Evolutionary conservation across 768 basidiomycete species (phyloP), one percentile per base, ranked within the genome.

Genomic region (Omphalotus guepiniiformis): DNA sequence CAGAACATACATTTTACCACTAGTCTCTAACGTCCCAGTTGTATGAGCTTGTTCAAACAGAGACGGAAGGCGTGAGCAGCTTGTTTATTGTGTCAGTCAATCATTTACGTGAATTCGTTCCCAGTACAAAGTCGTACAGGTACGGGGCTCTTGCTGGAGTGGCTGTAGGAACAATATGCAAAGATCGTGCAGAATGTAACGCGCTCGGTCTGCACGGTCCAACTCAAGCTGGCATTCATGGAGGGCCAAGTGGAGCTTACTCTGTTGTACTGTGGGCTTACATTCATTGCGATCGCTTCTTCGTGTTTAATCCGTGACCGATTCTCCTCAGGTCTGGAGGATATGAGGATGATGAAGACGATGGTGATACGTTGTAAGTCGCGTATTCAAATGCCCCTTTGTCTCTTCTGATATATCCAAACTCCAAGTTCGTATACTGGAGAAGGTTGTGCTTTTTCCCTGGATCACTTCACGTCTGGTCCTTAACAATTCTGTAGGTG

Each of bases 201-300:
- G 42, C n/a, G n/a, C n/a, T n/a, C n/a, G n/a, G n/a, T n/a, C n/a
- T n/a, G n/a, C n/a, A n/a, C n/a, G n/a, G n/a, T n/a, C n/a, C n/a
- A n/a, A n/a, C n/a, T n/a, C 16, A 42, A 30, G 42, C 42, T 29
- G 42, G 42, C 12, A 42, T 42, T 29, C 42, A 42, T 19, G 42
- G 42, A 30, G 19, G 34, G 9, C 6, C 28, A 4, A 21, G 16
- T 5, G 42, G 42, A 6, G 42, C 27, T 15, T 42, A 42, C 18
- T 42, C 42, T 29, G 42, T 42, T 25, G 42, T 42, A 6, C 27
- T 42, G 42, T 42, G 26, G 29, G 40, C 40, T 8, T 41, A 11
- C 15, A 30, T n/a, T 13, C 15, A 12, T 2, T 16, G 26, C 5
- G 16, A 19, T 1, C 21, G 27, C 9, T n/a, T 16, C 26, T 6